Conservation (phyloP, 768 basidiomycete genomes). For the Pholiota microspora region DNA sequence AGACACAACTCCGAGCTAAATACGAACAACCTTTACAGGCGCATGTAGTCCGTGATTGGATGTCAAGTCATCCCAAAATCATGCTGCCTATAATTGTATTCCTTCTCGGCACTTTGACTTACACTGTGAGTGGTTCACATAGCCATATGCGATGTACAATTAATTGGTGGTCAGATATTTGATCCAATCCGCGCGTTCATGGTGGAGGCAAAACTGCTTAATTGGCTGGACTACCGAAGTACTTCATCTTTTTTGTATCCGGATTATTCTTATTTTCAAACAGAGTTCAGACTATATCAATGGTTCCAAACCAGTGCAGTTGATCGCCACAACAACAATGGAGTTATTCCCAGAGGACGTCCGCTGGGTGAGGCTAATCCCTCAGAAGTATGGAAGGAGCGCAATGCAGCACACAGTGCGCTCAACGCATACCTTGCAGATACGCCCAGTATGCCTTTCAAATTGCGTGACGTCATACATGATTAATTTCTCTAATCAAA, state of each 20-base stretch:
- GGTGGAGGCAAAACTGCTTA: constrained; percentile 76
- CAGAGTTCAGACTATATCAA: constrained; percentile 72
- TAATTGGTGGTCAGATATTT: constrained; percentile 63
- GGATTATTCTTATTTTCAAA: background rate
- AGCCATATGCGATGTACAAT: background rate
- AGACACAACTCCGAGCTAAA: constrained; percentile 46
- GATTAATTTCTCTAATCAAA: constrained; percentile 7
- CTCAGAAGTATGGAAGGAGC: constrained; percentile 77
- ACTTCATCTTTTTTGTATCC: constrained; percentile 11
- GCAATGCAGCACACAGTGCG: constrained; percentile 69
- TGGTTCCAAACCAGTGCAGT: constrained; percentile 70
- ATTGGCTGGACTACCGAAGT: constrained; percentile 85
- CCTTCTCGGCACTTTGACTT: constrained; percentile 85
- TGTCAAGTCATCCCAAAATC: constrained; percentile 83
- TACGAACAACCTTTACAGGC: constrained; percentile 68
- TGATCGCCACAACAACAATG: constrained; percentile 34
- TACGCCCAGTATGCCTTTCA: constrained; percentile 54
- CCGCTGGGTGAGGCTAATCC: background rate
- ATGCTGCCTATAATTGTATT: constrained; percentile 80
- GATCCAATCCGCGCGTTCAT: constrained; percentile 87
- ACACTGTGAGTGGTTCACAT: constrained; percentile 57
- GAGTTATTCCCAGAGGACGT: constrained; percentile 14
- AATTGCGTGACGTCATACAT: background rate
- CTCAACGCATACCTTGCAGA: constrained; percentile 75
- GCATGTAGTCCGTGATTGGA: constrained; percentile 73